phyloP scores from a whole-genome alignment of 768 basidiomycete species.

The Amyloporia xantha region DNA sequence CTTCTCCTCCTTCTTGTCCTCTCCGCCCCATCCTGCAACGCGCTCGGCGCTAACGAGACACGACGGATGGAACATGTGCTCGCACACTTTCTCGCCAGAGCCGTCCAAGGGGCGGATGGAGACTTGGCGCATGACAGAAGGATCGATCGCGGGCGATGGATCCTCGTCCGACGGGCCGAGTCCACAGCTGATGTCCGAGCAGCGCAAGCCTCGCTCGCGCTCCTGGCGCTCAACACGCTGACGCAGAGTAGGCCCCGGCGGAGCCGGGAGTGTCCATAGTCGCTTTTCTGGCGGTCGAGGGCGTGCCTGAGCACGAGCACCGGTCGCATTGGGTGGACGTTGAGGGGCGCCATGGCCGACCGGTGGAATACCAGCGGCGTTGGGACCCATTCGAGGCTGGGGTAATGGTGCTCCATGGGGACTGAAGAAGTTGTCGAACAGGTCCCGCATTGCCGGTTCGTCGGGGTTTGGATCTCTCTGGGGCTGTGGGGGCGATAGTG shows the following conservation, averaged over 20 bases:
- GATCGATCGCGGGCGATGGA: slow-evolving; percentile 17
- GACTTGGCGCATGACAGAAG: slow-evolving; percentile 23
- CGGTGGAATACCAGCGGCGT: neutral
- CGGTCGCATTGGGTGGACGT: neutral
- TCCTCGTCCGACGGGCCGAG: slow-evolving; percentile 39
- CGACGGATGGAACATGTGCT: slow-evolving; percentile 63
- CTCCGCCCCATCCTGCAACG: slow-evolving; percentile 53
- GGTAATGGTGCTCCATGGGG: neutral
- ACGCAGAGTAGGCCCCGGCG: slow-evolving; percentile 66
- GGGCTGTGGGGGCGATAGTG: neutral
- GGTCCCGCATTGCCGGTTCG: neutral
- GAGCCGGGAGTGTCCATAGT: slow-evolving; percentile 52
- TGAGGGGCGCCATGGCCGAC: neutral
- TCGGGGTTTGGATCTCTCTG: neutral
- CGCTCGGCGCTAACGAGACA: slow-evolving; percentile 68
- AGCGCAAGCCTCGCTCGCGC: slow-evolving; percentile 65
- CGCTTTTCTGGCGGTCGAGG: slow-evolving; percentile 30
- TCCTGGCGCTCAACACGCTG: slow-evolving; percentile 69
- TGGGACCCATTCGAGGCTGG: neutral
- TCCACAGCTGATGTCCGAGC: slow-evolving; percentile 67
- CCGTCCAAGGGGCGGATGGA: slow-evolving; percentile 26
- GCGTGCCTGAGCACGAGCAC: slow-evolving; percentile 10
- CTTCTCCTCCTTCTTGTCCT: slow-evolving; percentile 30
- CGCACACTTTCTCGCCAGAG: slow-evolving; percentile 35
- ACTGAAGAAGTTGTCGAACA: neutral